A percentile compares a stretch with the other conserved stretches of the same genome.
These are phyloP conservation scores for Apophysomyces ossiformis DNA, from an alignment of 371 early-diverging fungal genomes.

Conservation along the genomic window DNA sequence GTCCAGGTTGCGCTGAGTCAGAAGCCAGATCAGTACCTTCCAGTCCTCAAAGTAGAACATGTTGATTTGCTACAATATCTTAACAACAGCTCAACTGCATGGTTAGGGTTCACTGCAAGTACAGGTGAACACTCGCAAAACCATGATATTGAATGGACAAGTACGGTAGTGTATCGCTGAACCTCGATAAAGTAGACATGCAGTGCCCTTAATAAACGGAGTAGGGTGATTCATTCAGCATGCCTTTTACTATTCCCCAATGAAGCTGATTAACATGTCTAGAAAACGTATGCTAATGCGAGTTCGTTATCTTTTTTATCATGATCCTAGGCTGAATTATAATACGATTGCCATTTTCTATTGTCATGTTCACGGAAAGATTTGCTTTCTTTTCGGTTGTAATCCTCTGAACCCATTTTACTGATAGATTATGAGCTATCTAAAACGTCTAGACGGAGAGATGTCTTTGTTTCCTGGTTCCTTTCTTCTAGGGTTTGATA, in stretches of 20 bases:
- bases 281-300: too few species aligned
- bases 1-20: slow-evolving; percentile 26
- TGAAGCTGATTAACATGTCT: too few species aligned
- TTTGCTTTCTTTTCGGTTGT: neutral
- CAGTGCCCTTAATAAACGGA: neutral
- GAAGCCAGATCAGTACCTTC: slow-evolving; percentile 20
- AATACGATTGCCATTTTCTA: too few species aligned
- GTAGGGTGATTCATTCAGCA: neutral
- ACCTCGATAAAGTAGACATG: neutral
- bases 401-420: slow-evolving; percentile 2
- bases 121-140: slow-evolving; percentile 56
- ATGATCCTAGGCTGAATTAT: too few species aligned
- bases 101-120: slow-evolving; percentile 59
- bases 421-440: slow-evolving; percentile 4
- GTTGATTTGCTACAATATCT: slow-evolving; percentile 26
- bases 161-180: slow-evolving; percentile 8
- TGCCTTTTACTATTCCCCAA: neutral
- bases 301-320: too few species aligned
- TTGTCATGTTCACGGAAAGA: too few species aligned
- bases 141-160: slow-evolving; percentile 42
- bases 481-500: neutral
- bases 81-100: slow-evolving; percentile 17
- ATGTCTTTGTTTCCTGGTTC: neutral
- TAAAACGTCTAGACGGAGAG: neutral
- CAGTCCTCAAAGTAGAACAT: slow-evolving; percentile 24